Percentiles rank a stretch among this genome's conserved stretches.
Conservation (phyloP, 2,329 filamentous ascomycete species). For the Ophiocordyceps australis region DNA sequence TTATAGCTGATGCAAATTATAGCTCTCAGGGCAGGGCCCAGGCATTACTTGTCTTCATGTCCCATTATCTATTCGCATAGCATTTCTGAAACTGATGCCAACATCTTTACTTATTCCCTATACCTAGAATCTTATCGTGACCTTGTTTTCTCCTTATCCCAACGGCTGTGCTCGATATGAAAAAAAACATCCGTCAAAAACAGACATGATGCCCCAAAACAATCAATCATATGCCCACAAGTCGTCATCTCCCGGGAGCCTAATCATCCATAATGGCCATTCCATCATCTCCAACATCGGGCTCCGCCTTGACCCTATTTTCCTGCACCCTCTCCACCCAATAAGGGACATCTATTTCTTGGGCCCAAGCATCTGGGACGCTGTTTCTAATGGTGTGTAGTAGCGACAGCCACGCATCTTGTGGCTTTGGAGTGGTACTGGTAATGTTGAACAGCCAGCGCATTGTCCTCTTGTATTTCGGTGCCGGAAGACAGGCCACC, state of each 20-base stretch:
- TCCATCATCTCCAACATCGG: neutral
- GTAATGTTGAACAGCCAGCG: neutral
- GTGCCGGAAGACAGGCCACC: constrained; percentile 2
- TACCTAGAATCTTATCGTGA: no score
- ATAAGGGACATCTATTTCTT: neutral
- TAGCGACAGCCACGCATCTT: neutral
- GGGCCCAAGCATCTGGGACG: neutral
- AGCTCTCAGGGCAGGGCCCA: no score
- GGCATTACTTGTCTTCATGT: no score
- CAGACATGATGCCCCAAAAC: no score
- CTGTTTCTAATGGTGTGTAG: neutral
- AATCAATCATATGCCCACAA: no score
- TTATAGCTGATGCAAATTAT: constrained; percentile 23
- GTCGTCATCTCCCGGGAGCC: no score
- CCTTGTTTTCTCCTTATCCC: no score
- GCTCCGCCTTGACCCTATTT: neutral
- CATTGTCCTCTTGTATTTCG: constrained; percentile 1
- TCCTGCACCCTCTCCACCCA: neutral
- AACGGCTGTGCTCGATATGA: no score
- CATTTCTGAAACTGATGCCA: neutral
- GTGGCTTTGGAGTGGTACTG: no score
- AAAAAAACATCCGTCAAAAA: no score
- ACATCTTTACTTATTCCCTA: neutral
- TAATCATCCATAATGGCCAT: neutral
- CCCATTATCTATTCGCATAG: neutral